Evolutionary conservation across 2,329 filamentous ascomycete genomes (phyloP), one percentile per base, ranked within the genome.

Genomic region (Phialemonium atrogriseum): DNA sequence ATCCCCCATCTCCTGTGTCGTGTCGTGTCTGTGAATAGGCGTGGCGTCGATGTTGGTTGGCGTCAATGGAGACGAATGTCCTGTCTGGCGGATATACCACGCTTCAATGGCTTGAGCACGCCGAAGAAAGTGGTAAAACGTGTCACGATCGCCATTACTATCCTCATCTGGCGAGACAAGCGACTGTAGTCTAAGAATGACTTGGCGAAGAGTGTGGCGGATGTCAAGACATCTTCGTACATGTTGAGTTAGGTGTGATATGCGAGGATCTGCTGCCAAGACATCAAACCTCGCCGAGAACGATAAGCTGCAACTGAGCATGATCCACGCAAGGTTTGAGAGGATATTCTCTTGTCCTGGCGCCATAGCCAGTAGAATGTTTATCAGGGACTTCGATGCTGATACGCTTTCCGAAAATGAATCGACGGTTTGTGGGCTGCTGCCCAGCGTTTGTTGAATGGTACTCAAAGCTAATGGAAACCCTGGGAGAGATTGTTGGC

Each of bases 281-380:
- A 55, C 42, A 22, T 55, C 52, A n/a, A 55, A 40, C 4, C 51
- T 40, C 7, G 49, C 48, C 1, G 49, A 42, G 0, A 55, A 29
- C 0, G 51, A 54, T 0, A 52, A 39, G 3, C 46, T 49, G 12
- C 52, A 55, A 17, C 55, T 49, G 1, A 55, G 22, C 36, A 48
- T 50, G 19, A 55, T 44, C 52, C 52, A 55, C 9, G 45, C 45
- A 1, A 50, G 44, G 12, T 55, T 55, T 4, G 49, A 44, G 21
- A 55, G 43, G 2, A 37, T 34, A 1, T 41, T 38, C 30, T 55
- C 51, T 18, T 51, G 49, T 2, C 46, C 48, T 10, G 40, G 37
- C 1, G 51, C 46, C 1, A 54, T 40, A 1, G 46, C 36, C 10
- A 54, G 40, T 1, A 52, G 38, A 1, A 52, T 38, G 12, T 43